phyloP scores from a whole-genome alignment of 2,329 filamentous ascomycete genomes.

The Zymoseptoria tritici region DNA sequence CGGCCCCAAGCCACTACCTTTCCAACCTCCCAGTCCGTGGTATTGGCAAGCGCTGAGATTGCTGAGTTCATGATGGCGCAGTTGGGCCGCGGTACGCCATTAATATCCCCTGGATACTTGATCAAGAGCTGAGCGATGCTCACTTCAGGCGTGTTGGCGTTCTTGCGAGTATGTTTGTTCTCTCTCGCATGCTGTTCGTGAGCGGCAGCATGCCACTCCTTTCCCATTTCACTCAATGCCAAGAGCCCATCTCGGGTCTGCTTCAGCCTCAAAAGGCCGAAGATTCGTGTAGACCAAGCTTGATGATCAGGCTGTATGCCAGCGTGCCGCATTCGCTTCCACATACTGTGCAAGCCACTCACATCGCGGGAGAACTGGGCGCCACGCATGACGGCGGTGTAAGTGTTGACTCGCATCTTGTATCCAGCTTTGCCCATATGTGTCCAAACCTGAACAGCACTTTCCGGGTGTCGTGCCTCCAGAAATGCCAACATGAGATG shows the following conservation, averaged over 20 bases:
- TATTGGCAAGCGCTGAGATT: slow-evolving; percentile 53
- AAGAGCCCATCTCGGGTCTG: slow-evolving; percentile 49
- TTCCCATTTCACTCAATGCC: slow-evolving; percentile 60
- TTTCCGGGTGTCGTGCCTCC: slow-evolving; percentile 33
- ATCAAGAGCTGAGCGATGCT: slow-evolving; percentile 16
- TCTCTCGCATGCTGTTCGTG: background rate
- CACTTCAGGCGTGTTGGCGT: background rate
- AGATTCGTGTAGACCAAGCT: slow-evolving; percentile 65
- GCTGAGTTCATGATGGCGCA: slow-evolving; percentile 63
- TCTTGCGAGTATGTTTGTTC: slow-evolving; percentile 12
- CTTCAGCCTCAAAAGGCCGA: slow-evolving; percentile 53
- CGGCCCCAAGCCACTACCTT: slow-evolving; percentile 46
- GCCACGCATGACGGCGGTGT: slow-evolving; percentile 66
- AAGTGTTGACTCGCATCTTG: slow-evolving; percentile 56
- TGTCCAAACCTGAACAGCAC: slow-evolving; percentile 51
- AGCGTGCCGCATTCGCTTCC: slow-evolving; percentile 54
- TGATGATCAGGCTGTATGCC: slow-evolving; percentile 54
- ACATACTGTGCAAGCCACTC: slow-evolving; percentile 57
- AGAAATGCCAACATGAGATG: slow-evolving; percentile 44
- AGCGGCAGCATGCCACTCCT: slow-evolving; percentile 46
- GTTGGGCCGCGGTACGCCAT: slow-evolving; percentile 49
- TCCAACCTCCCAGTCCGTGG: slow-evolving; percentile 43
- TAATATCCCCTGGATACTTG: slow-evolving; percentile 22
- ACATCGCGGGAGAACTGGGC: slow-evolving; percentile 55
- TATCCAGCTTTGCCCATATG: slow-evolving; percentile 48